Conservation (phyloP, 805 yeast species). For the Starmera caribaea region DNA sequence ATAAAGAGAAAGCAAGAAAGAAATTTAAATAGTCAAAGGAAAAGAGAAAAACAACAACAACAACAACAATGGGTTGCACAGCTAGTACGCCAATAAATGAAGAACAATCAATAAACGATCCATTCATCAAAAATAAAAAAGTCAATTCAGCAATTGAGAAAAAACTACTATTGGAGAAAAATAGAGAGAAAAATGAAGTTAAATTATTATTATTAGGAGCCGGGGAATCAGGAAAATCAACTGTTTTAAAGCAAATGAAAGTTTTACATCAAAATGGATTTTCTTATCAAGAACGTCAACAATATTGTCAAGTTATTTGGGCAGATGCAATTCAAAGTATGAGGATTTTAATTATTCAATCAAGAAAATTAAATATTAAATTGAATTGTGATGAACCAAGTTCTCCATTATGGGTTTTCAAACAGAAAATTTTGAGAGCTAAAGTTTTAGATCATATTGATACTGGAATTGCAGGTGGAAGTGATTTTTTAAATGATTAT, state of each 20-base stretch:
- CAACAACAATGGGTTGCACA: conserved; percentile 53
- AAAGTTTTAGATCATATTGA: conserved; percentile 55
- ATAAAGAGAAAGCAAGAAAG: too few relatives aligned
- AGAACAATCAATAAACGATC: conserved; percentile 31
- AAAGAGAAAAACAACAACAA: neutral
- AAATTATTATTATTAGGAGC: conserved; percentile 81
- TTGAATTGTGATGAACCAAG: conserved; percentile 56
- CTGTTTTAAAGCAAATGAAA: conserved; percentile 83
- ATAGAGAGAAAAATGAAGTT: conserved; percentile 46
- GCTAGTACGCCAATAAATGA: conserved; percentile 38
- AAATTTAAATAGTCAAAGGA: neutral
- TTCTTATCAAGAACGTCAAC: conserved; percentile 64
- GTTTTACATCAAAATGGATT: conserved; percentile 82
- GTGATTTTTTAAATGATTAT: conserved; percentile 51
- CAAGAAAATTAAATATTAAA: conserved; percentile 51
- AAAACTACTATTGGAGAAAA: conserved; percentile 40
- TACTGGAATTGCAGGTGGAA: conserved; percentile 58
- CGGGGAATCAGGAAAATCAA: conserved; percentile 92
- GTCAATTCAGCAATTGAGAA: conserved; percentile 60
- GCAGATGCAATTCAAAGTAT: conserved; percentile 81
- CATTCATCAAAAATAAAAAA: conserved; percentile 41
- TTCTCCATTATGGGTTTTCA: conserved; percentile 35
- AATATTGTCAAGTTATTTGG: conserved; percentile 87
- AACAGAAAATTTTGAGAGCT: conserved; percentile 42
- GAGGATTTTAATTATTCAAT: conserved; percentile 70